These are phyloP conservation scores for Lenwebbia sp. DNA, from an alignment of 345 rosid species.

Conservation along the genomic window DNA sequence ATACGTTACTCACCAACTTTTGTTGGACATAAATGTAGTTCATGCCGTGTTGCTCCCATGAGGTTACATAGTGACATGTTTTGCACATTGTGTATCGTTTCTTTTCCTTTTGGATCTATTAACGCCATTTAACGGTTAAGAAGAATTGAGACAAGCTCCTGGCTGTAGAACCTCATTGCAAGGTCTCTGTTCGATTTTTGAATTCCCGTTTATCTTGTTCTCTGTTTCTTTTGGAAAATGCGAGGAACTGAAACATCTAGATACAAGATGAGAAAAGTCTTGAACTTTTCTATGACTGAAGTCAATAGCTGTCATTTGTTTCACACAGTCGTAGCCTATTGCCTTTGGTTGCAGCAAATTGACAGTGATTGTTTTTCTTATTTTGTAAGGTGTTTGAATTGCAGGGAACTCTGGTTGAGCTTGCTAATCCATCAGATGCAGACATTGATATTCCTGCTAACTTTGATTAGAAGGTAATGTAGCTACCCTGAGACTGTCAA, in stretches of 20 bases:
- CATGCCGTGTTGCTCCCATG: background rate
- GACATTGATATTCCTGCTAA: conserved; percentile 42
- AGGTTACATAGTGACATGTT: background rate
- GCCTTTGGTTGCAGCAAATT: background rate
- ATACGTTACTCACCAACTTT: background rate
- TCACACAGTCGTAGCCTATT: background rate
- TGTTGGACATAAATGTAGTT: background rate
- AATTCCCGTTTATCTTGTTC: background rate
- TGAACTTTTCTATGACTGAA: background rate
- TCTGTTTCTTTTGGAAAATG: background rate
- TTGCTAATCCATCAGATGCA: conserved; percentile 52
- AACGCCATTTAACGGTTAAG: background rate
- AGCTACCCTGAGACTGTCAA: background rate
- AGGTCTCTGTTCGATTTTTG: background rate
- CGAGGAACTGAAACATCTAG: background rate
- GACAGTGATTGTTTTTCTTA: conserved; percentile 1
- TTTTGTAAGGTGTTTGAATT: conserved; percentile 6
- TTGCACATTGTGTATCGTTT: background rate
- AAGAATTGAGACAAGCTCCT: background rate
- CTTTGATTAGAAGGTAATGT: conserved; percentile 33
- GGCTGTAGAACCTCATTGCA: background rate
- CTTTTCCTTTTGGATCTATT: background rate
- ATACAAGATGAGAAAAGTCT: background rate
- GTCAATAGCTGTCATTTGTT: background rate
- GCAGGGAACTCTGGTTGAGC: conserved; percentile 59